These are phyloP conservation scores for Penicillium steckii DNA, from an alignment of 495 filamentous ascomycete genomes.

Conservation along the genomic window DNA sequence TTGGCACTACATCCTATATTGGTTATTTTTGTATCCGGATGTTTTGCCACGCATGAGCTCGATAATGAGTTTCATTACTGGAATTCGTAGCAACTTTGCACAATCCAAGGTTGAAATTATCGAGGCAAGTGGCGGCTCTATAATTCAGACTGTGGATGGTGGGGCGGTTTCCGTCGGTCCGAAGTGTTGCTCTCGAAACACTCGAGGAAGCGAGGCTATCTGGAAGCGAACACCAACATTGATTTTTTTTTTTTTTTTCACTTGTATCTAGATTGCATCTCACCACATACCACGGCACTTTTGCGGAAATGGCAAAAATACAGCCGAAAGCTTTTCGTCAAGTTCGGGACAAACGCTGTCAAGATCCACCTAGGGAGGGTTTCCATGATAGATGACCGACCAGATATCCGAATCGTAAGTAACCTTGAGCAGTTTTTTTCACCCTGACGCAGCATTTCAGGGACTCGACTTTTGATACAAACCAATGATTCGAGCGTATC, in stretches of 20 bases:
- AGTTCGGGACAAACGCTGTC: slow-evolving; percentile 7
- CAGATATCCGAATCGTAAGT: slow-evolving; percentile 19
- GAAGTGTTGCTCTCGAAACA: slow-evolving; percentile 54
- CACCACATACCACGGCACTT: slow-evolving; percentile 8
- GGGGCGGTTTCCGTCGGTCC: slow-evolving; percentile 47
- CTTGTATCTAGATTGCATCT: slow-evolving; percentile 46
- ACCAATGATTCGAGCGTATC: slow-evolving; percentile 21
- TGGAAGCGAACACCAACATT: slow-evolving; percentile 50
- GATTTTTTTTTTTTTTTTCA: no score
- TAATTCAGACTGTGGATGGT: slow-evolving; percentile 37
- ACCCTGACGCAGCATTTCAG: slow-evolving; percentile 21
- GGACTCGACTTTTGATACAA: slow-evolving; percentile 15
- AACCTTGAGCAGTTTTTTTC: slow-evolving; percentile 16
- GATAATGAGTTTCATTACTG: slow-evolving; percentile 40
- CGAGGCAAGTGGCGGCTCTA: slow-evolving; percentile 53
- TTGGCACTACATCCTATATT: slow-evolving; percentile 48
- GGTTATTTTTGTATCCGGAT: slow-evolving; percentile 47
- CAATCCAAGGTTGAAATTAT: slow-evolving; percentile 54
- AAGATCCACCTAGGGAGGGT: slow-evolving; percentile 15
- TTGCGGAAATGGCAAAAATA: slow-evolving; percentile 8
- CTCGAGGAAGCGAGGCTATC: slow-evolving; percentile 47
- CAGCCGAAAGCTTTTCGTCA: slow-evolving; percentile 10
- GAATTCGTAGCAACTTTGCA: slow-evolving; percentile 48
- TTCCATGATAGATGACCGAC: slow-evolving; percentile 21
- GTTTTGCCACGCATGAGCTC: slow-evolving; percentile 46